Conservation (phyloP, 768 basidiomycete species). For the Agrocybe praecox region DNA sequence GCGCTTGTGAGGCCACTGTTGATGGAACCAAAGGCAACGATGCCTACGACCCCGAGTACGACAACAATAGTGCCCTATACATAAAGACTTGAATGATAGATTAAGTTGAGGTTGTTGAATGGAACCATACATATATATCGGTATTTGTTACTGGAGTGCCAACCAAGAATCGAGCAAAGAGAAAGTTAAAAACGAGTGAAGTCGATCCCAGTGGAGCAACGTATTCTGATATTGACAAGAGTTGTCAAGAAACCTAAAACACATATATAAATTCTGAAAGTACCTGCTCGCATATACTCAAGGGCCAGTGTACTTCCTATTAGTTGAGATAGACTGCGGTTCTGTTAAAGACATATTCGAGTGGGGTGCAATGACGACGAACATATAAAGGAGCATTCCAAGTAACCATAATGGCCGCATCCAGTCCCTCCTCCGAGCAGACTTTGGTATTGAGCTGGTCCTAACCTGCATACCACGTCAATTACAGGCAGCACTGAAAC, state of each 20-base stretch:
- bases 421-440: conserved; percentile 75
- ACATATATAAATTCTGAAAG: conserved; percentile 13
- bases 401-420: conserved; percentile 86
- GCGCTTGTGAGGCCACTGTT: conserved; percentile 78
- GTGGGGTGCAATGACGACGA: conserved; percentile 23
- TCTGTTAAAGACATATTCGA: conserved; percentile 5
- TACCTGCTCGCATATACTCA: conserved; percentile 86
- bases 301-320: conserved; percentile 87
- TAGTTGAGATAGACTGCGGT: conserved; percentile 72
- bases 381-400: conserved; percentile 96
- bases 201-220: conserved; percentile 95
- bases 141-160: conserved; percentile 83
- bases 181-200: conserved; percentile 93
- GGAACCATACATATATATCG: conserved; percentile 74
- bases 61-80: conserved; percentile 79
- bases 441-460: conserved; percentile 75
- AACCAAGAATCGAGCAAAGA: conserved; percentile 89
- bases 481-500: not conserved
- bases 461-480: conserved; percentile 49
- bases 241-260: not conserved
- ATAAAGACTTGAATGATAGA: not conserved
- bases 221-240: conserved; percentile 61
- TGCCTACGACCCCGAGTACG: conserved; percentile 83
- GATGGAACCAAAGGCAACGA: conserved; percentile 85
- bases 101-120: conserved; percentile 1